Evolutionary conservation across 805 yeast genomes (phyloP).

Genomic region (Allodekkera sacchari): DNA sequence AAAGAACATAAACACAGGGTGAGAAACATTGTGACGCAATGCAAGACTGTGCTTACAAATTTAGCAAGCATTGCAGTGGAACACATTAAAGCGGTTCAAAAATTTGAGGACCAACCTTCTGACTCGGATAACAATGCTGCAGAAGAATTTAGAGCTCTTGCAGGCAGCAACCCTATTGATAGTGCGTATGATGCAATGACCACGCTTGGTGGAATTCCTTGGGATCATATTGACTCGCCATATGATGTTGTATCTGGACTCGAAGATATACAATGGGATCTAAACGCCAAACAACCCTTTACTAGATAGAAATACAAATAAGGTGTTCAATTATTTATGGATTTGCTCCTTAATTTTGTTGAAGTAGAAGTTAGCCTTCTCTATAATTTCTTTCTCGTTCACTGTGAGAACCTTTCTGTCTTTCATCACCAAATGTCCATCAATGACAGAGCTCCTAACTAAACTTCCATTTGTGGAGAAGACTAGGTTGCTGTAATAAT

Average conservation of each 20-base stretch:
- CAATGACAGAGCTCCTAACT: constrained; percentile 4
- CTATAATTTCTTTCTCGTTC: constrained; percentile 1
- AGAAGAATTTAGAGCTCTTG: no score
- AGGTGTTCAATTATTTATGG: constrained; percentile 1
- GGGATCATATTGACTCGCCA: constrained; percentile 1
- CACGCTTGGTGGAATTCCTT: not conserved
- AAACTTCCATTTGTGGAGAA: constrained; percentile 6
- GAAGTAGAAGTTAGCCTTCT: constrained; percentile 3
- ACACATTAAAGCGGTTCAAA: not conserved
- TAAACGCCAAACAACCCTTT: no score
- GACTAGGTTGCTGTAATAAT: constrained; percentile 4
- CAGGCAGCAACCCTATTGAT: not conserved
- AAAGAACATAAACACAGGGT: constrained; percentile 1
- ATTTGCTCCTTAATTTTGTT: constrained; percentile 1
- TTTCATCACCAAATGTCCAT: constrained; percentile 5
- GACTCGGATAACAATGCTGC: no score
- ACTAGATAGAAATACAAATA: no score
- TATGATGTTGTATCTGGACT: not conserved
- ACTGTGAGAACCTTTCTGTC: constrained; percentile 1
- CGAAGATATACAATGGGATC: constrained; percentile 2
- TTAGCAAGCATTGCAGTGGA: not conserved
- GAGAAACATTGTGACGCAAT: not conserved
- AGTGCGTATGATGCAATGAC: not conserved
- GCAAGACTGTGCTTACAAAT: not conserved
- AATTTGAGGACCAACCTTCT: not conserved